Evolutionary conservation across 2,329 filamentous ascomycete genomes (phyloP).

Genomic region (Nemania abortiva): DNA sequence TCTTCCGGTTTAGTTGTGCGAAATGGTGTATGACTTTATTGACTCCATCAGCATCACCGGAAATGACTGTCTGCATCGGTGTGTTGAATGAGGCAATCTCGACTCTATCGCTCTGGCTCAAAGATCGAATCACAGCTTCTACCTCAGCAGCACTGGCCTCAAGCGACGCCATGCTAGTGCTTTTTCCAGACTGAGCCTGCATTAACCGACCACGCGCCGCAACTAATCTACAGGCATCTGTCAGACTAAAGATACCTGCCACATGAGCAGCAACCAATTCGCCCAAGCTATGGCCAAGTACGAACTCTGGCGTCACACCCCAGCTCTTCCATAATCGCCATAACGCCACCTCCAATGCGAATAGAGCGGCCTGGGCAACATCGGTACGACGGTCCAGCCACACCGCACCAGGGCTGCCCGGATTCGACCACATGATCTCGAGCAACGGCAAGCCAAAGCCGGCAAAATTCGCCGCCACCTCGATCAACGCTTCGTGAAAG

Average conservation of each 20-base stretch:
- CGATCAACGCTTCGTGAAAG: constrained; percentile 47
- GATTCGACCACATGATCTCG: constrained; percentile 50
- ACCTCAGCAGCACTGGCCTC: constrained; percentile 46
- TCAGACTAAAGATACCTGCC: constrained; percentile 50
- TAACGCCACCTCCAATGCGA: constrained; percentile 51
- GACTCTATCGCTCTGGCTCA: constrained; percentile 39
- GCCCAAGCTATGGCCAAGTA: constrained; percentile 51
- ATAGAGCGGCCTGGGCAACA: constrained; percentile 52
- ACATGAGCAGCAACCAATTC: constrained; percentile 51
- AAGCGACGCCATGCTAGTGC: constrained; percentile 47
- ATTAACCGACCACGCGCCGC: constrained; percentile 51
- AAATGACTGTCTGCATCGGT: constrained; percentile 48
- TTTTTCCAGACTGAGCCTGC: constrained; percentile 41
- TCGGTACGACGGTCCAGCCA: constrained; percentile 48
- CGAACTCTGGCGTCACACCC: constrained; percentile 49
- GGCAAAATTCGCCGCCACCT: constrained; percentile 42
- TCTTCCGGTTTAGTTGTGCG: constrained; percentile 39
- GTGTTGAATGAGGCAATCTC: constrained; percentile 47
- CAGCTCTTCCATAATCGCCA: constrained; percentile 50
- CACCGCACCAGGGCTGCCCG: constrained; percentile 39
- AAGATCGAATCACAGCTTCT: constrained; percentile 36
- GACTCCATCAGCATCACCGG: constrained; percentile 44
- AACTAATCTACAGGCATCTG: constrained; percentile 52
- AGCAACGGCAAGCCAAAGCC: constrained; percentile 46
- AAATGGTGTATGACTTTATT: constrained; percentile 38